Evolutionary conservation across 2,329 filamentous ascomycete genomes (phyloP), one percentile per base, ranked within the genome.

Genomic region (Clonostachys rhizophaga): DNA sequence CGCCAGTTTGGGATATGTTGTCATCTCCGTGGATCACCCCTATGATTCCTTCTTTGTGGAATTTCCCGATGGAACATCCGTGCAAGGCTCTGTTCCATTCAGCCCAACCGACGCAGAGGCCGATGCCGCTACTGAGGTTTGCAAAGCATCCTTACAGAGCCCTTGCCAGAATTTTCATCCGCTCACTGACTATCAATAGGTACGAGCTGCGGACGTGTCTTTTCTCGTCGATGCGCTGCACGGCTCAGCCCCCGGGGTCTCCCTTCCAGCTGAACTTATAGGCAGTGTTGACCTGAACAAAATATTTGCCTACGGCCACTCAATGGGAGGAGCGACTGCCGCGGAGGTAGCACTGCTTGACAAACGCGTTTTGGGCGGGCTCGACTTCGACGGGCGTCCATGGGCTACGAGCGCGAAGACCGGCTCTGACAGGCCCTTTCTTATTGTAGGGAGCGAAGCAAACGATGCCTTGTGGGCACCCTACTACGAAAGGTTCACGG

Each of bases 1-100:
- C n/a, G 70, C 71, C 13, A 70, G 68, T 16, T 58, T 66, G 5
- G 72, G 73, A 4, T 70, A 67, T 47, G 58, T 65, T 6, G 68
- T 76, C 13, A 58, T 74, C 12, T 60, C 71, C 0, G 57, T 77
- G 34, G 74, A 77, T 50, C 72, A 76, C 45, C 65, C 73, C 0
- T 64, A 71, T 48, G 72, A 75, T 43, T 58, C 65, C 2, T 49
- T 56, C 7, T 57, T 70, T 24, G 63, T 76, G 14, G 65, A 72
- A 45, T 74, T 69, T 40, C 67, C 69, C 3, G 60, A 73, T 39
- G 69, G 62, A 4, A 59, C 58, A 8, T n/a, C 17, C 36, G 17
- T 18, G 10, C 48, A 60, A 6, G 35, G 55, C 6, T 40, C 42
- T 40, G 45, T 49, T 4, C 17, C 37, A 17, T 43, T 50, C 8